Percentiles rank a stretch among this genome's conserved stretches.
Conservation (phyloP, 2,329 filamentous ascomycete species). For the Ophiostoma pallidulum region DNA sequence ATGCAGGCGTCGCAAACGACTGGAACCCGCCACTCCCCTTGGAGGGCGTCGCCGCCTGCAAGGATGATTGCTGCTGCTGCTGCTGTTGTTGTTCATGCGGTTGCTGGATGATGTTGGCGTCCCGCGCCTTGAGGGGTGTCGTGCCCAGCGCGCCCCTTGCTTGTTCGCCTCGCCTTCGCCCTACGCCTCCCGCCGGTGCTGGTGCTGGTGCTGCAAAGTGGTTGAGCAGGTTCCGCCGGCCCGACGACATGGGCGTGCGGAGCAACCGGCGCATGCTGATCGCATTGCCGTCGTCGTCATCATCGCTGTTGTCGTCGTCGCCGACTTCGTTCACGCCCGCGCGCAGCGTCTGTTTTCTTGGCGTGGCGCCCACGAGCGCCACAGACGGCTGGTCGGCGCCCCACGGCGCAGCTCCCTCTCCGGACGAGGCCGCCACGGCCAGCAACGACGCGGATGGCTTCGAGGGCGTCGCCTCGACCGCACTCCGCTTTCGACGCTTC, state of each 20-base stretch:
- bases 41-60: constrained; percentile 6
- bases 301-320: constrained; percentile 13
- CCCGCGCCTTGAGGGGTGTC: constrained; percentile 50
- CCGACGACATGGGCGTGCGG: constrained; percentile 43
- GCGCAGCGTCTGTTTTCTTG: constrained; percentile 32
- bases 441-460: constrained; percentile 24
- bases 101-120: constrained; percentile 23
- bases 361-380: constrained; percentile 28
- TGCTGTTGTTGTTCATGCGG: too few relatives aligned
- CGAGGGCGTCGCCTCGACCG: constrained; percentile 32
- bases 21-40: constrained; percentile 21
- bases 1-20: constrained; percentile 60
- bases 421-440: too few relatives aligned
- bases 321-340: constrained; percentile 1
- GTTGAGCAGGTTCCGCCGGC: constrained; percentile 53
- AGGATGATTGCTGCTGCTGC: neutral
- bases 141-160: constrained; percentile 35
- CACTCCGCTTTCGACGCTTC: constrained; percentile 16
- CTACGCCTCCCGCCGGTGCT: neutral
- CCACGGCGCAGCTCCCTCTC: constrained; percentile 15
- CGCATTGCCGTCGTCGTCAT: constrained; percentile 19
- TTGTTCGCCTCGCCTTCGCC: neutral
- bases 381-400: constrained; percentile 10
- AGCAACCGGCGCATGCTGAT: constrained; percentile 27
- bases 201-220: constrained; percentile 24